Evolutionary conservation across 352 stramenopile species (phyloP).

Genomic region (Globisporangium cederbergense): DNA sequence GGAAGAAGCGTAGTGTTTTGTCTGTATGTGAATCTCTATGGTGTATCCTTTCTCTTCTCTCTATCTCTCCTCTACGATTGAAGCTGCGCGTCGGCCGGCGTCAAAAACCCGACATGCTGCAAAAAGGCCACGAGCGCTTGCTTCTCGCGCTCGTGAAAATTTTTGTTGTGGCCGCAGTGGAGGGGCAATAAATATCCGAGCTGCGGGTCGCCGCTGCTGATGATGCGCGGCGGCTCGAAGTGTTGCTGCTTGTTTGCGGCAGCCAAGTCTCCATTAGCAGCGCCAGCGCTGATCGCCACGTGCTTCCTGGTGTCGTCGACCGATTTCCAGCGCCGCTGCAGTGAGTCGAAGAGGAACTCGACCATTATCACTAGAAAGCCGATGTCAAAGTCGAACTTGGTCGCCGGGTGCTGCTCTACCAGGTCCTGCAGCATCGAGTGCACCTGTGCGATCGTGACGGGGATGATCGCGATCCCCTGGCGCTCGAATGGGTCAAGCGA

Average conservation of each 20-base stretch:
- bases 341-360: conserved; percentile 67
- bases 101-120: conserved; percentile 37
- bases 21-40: neutral
- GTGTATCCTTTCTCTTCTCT: neutral
- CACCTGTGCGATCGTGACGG: conserved; percentile 53
- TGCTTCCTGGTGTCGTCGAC: conserved; percentile 29
- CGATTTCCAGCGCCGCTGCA: conserved; percentile 52
- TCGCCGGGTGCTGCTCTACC: conserved; percentile 48
- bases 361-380: conserved; percentile 68
- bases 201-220: conserved; percentile 28
- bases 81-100: neutral
- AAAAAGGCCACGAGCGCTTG: conserved; percentile 58
- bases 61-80: neutral
- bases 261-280: conserved; percentile 9
- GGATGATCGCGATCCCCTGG: conserved; percentile 62
- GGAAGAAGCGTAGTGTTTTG: conserved; percentile 1
- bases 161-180: conserved; percentile 86
- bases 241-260: neutral
- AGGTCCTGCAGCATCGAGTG: conserved; percentile 49
- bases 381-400: conserved; percentile 78
- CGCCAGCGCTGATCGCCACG: neutral
- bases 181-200: conserved; percentile 63
- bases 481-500: conserved; percentile 68
- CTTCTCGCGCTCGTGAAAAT: conserved; percentile 76
- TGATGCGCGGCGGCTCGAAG: conserved; percentile 26